These are phyloP conservation scores for Chrysoporthe cubensis DNA, from an alignment of 2,329 filamentous ascomycete species.

Conservation along the genomic window DNA sequence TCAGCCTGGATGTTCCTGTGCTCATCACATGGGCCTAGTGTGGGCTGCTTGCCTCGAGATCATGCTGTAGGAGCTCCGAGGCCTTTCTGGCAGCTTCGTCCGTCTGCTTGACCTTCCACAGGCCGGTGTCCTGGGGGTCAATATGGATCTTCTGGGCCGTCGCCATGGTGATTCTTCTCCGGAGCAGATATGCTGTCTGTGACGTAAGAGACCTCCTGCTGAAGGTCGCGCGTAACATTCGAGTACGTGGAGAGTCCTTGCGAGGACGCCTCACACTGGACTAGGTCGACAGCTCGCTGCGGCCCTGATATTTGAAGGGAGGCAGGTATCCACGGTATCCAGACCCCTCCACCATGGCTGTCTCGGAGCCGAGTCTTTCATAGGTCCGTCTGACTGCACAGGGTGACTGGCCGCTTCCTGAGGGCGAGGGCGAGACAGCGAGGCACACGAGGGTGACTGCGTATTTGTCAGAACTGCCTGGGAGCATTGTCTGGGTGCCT, in stretches of 20 bases:
- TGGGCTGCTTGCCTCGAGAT: slow-evolving; percentile 59
- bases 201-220: neutral
- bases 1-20: neutral
- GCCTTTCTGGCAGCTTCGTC: slow-evolving; percentile 64
- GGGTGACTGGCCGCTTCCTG: too few relatives aligned
- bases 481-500: neutral
- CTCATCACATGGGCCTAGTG: neutral
- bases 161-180: slow-evolving; percentile 43
- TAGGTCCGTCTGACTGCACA: neutral
- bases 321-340: neutral
- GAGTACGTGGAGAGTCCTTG: neutral
- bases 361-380: too few relatives aligned
- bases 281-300: neutral
- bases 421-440: neutral
- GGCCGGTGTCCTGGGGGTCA: slow-evolving; percentile 52
- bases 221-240: neutral
- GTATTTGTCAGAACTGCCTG: neutral
- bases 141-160: slow-evolving; percentile 54
- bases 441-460: neutral
- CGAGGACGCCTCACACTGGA: neutral
- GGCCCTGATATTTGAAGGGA: too few relatives aligned
- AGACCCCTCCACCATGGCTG: neutral
- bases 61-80: slow-evolving; percentile 73
- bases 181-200: neutral
- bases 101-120: slow-evolving; percentile 49